phyloP scores from a whole-genome alignment of 2,329 filamentous ascomycete genomes.

The Sordariomycetes sp. region DNA sequence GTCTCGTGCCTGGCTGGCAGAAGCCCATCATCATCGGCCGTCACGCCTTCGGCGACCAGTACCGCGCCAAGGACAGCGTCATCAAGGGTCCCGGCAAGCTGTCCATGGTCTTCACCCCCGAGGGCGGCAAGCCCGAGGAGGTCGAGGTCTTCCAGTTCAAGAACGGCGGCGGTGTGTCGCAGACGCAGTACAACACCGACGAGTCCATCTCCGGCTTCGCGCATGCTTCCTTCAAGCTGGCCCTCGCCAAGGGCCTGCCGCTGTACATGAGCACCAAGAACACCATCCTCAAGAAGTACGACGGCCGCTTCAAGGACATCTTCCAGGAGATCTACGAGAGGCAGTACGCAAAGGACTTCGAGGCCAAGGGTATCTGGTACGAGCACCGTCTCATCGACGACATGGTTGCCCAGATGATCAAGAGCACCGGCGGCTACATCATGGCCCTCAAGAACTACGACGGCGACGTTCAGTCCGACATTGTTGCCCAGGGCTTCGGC shows the following conservation, averaged over 20 bases:
- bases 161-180: slow-evolving; percentile 75
- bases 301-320: slow-evolving; percentile 98
- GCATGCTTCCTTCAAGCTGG: slow-evolving; percentile 94
- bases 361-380: slow-evolving; percentile 93
- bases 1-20: slow-evolving; percentile 94
- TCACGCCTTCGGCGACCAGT: slow-evolving; percentile 97
- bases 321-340: slow-evolving; percentile 95
- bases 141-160: slow-evolving; percentile 89
- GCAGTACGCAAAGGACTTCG: slow-evolving; percentile 80
- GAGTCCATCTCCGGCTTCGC: slow-evolving; percentile 93
- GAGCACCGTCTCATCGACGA: slow-evolving; percentile 99
- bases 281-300: slow-evolving; percentile 98
- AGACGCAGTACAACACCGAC: slow-evolving; percentile 97
- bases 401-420: slow-evolving; percentile 99
- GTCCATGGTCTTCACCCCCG: slow-evolving; percentile 89
- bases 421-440: slow-evolving; percentile 91
- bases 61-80: slow-evolving; percentile 89
- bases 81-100: slow-evolving; percentile 77
- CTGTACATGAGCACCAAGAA: slow-evolving; percentile 99
- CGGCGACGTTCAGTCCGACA: slow-evolving; percentile 96
- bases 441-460: slow-evolving; percentile 99
- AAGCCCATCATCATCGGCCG: slow-evolving; percentile 98
- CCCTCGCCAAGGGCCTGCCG: slow-evolving; percentile 77
- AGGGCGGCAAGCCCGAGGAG: slow-evolving; percentile 69
- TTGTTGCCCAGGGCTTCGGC: slow-evolving; percentile 96